phyloP scores from a whole-genome alignment of 331 rosid genomes.

The Telfairia occidentalis region DNA sequence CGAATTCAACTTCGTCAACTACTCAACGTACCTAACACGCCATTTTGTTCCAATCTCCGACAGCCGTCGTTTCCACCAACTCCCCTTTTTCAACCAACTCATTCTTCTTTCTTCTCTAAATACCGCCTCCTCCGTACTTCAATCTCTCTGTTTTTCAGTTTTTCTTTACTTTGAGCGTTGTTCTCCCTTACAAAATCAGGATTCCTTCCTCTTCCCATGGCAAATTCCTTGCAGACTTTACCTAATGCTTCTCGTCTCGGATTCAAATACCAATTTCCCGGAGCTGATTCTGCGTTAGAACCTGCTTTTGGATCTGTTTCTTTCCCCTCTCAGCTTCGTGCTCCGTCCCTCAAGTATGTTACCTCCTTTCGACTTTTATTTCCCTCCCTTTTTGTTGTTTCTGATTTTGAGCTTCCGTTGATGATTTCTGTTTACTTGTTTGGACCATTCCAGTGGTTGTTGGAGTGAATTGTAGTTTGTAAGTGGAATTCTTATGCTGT shows the following conservation, averaged over 20 bases:
- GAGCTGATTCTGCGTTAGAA: constrained; percentile 11
- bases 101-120: not conserved
- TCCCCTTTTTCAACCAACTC: not conserved
- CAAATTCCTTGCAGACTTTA: constrained; percentile 22
- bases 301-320: constrained; percentile 20
- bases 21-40: not conserved
- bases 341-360: constrained; percentile 17
- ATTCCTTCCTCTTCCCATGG: constrained; percentile 9
- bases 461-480: not conserved
- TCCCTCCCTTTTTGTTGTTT: not conserved
- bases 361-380: no score
- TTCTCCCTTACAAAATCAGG: not conserved
- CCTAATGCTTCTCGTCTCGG: constrained; percentile 6
- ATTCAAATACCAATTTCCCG: constrained; percentile 11
- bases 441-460: not conserved
- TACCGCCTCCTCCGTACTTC: not conserved
- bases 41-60: not conserved
- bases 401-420: not conserved
- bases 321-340: constrained; percentile 18
- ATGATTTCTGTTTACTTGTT: not conserved
- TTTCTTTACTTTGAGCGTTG: not conserved
- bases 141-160: not conserved
- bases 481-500: not conserved
- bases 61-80: constrained; percentile 3
- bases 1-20: not conserved